A percentile compares a stretch with the other conserved stretches of the same genome.
These are phyloP conservation scores for Termitomyces sp. DNA, from an alignment of 768 basidiomycete genomes.

Conservation along the genomic window DNA sequence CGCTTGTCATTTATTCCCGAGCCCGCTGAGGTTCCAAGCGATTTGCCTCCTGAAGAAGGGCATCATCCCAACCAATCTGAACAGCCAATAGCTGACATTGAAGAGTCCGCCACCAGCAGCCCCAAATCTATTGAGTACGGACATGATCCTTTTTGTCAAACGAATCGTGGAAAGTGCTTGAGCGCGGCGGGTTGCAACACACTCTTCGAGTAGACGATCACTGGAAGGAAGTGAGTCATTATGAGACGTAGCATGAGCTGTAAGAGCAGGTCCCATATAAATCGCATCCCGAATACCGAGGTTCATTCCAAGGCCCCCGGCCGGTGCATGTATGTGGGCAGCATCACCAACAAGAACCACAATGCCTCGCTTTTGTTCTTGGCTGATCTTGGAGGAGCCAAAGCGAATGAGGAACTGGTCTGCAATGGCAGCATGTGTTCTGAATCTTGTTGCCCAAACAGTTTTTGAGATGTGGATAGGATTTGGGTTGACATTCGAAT, in stretches of 20 bases:
- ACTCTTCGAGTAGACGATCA: conserved; percentile 31
- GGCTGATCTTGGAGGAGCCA: neutral
- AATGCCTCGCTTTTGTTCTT: conserved; percentile 6
- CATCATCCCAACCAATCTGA: conserved; percentile 15
- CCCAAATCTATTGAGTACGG: conserved; percentile 13
- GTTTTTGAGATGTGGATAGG: conserved; percentile 32
- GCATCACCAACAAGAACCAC: conserved; percentile 29
- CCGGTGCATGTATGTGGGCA: conserved; percentile 52
- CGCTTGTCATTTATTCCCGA: conserved; percentile 17
- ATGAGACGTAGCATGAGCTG: conserved; percentile 25
- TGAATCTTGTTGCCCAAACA: conserved; percentile 47
- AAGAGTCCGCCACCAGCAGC: neutral
- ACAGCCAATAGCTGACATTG: conserved; percentile 16
- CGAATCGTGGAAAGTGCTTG: conserved; percentile 40
- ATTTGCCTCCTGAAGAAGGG: conserved; percentile 14
- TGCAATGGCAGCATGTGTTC: conserved; percentile 41
- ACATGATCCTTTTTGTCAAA: conserved; percentile 33
- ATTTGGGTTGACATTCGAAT: conserved; percentile 30
- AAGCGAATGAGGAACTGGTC: conserved; percentile 32
- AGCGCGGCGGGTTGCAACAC: conserved; percentile 31
- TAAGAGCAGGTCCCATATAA: conserved; percentile 39
- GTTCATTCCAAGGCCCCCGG: conserved; percentile 58
- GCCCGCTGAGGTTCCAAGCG: conserved; percentile 21
- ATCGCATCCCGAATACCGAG: conserved; percentile 55
- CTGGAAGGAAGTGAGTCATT: conserved; percentile 15